phyloP scores from a whole-genome alignment of 1,139 yeast genomes.

The Meyerozyma guilliermondii region DNA sequence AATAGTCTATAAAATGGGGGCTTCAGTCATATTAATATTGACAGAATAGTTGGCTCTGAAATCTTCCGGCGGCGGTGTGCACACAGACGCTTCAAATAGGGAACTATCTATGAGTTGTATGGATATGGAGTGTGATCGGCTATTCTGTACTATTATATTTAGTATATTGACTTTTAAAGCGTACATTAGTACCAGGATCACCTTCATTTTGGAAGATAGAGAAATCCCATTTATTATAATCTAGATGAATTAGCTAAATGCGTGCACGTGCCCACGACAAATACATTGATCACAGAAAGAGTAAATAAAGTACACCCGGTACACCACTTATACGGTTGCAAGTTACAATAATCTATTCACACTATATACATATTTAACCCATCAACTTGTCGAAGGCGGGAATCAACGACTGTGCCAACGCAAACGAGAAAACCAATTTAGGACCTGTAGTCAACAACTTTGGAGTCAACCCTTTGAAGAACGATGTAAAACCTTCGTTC shows the following conservation, averaged over 20 bases:
- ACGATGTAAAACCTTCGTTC: constrained; percentile 85
- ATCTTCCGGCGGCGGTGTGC: constrained; percentile 21
- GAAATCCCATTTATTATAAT: background rate
- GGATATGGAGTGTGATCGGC: constrained; percentile 30
- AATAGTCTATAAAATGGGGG: background rate
- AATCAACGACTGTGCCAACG: constrained; percentile 91
- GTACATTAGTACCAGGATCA: constrained; percentile 29
- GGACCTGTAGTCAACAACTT: constrained; percentile 97
- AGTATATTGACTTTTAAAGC: constrained; percentile 34
- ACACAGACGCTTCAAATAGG: constrained; percentile 28
- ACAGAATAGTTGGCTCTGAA: background rate
- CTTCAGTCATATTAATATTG: constrained; percentile 1
- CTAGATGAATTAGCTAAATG: background rate
- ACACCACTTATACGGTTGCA: background rate
- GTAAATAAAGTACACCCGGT: background rate
- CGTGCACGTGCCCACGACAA: background rate
- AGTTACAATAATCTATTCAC: background rate
- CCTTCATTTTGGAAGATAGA: constrained; percentile 22
- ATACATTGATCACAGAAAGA: too few species aligned
- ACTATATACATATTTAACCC: constrained; percentile 18
- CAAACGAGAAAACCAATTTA: constrained; percentile 92
- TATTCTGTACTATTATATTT: constrained; percentile 30
- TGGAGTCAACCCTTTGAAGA: constrained; percentile 96
- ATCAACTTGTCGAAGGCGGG: constrained; percentile 85
- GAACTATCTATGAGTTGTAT: constrained; percentile 33